Evolutionary conservation across 805 yeast genomes (phyloP), one percentile per base, ranked within the genome.

Genomic region (Teunomyces atbi): DNA sequence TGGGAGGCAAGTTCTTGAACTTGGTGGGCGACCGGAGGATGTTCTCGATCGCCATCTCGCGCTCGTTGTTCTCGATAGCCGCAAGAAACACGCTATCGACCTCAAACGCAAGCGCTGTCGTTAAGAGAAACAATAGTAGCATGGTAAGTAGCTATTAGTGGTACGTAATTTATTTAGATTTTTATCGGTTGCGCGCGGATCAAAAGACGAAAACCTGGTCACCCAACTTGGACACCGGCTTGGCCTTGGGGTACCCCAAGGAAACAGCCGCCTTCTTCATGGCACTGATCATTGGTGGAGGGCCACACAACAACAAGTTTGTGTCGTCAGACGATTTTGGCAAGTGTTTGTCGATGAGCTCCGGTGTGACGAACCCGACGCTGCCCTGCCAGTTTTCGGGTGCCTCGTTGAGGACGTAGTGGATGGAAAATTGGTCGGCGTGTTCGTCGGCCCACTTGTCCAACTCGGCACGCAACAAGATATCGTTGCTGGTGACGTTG

Each of bases 181-280:
- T 23, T 23, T 7, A 6, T 23, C 26, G 26, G 26, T 23, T n/a
- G 26, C 26, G 26, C 26, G 11, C 26, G 26, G 26, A 23, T 21
- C 78, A 91, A 59, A 91, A 91, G 29, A 87, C 88, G 69, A 90
- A 91, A 30, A 89, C 85, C 72, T 88, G 92, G 69, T 91, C 96
- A 48, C 89, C 95, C 63, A 88, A 78, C 69, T 90, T 89, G 40
- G 95, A 83, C 38, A 91, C 87, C 4, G 96, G 94, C 68, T 82
- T 86, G 42, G 96, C 89, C 77, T 89, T 89, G 42, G 78, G 77
- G 68, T 68, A 91, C 12, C 96, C 97, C 56, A 90, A 75, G 20
- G 78, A 77, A 42, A 69, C 71, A 35, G 92, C 88, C 46, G 84
- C 86, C 71, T 82, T 88, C 75, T 89, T 91, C 65, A 88, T 78